These are phyloP conservation scores for Dactylellina drechsleri DNA, from an alignment of 2,329 filamentous ascomycete genomes.

Conservation along the genomic window DNA sequence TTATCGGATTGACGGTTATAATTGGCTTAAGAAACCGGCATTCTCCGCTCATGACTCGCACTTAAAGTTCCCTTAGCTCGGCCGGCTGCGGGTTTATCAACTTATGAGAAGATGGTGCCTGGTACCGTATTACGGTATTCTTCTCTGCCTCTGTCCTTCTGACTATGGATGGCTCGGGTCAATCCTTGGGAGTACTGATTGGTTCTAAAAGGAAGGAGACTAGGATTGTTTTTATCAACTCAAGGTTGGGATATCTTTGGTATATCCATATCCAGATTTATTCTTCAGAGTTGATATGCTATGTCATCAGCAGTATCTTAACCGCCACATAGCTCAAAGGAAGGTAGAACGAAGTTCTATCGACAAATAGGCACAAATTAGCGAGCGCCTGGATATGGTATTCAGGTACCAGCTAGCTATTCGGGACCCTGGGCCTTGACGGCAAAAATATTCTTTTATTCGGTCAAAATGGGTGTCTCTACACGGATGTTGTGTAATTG, in stretches of 20 bases:
- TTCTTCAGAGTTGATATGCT: no score
- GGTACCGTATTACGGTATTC: slow-evolving; percentile 36
- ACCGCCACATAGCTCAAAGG: no score
- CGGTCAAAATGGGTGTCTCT: no score
- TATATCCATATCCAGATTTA: no score
- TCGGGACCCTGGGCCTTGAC: no score
- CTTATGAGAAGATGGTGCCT: neutral
- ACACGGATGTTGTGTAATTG: no score
- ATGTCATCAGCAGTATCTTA: no score
- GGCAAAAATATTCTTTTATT: no score
- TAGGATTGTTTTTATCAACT: neutral
- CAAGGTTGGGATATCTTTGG: no score
- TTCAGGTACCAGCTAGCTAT: no score
- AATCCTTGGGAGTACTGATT: neutral
- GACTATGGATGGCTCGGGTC: slow-evolving; percentile 7
- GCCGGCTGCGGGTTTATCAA: slow-evolving; percentile 11
- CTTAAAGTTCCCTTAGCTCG: neutral
- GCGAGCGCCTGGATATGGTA: no score
- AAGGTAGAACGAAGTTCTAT: neutral
- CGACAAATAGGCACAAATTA: neutral
- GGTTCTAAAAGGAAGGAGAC: slow-evolving; percentile 35
- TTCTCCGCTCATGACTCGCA: slow-evolving; percentile 21
- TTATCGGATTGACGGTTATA: no score
- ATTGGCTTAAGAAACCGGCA: slow-evolving; percentile 1
- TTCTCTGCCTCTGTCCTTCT: slow-evolving; percentile 19